phyloP scores from a whole-genome alignment of 2,329 filamentous ascomycete species.

The Nothophaeocryptopus gaeumannii region DNA sequence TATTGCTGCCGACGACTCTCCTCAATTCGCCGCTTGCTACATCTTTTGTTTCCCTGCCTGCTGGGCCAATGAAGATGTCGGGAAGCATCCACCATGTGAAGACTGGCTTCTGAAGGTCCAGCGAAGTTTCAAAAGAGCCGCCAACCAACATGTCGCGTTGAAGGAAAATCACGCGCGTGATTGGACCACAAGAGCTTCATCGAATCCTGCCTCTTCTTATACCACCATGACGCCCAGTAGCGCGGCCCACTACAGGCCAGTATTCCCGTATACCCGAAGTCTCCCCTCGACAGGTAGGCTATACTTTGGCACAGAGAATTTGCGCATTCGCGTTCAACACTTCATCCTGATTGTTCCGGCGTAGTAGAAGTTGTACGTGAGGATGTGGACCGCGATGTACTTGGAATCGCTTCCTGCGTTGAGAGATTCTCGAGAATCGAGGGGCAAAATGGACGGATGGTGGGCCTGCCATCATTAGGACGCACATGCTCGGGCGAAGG shows the following conservation, averaged over 20 bases:
- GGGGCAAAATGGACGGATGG: too few relatives aligned
- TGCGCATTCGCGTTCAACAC: not conserved
- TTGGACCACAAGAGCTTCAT: not conserved
- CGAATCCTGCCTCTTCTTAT: not conserved
- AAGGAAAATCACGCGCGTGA: not conserved
- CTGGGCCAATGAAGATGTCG: not conserved
- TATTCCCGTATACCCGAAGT: not conserved
- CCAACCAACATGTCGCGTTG: conserved; percentile 1
- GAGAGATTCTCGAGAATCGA: too few relatives aligned
- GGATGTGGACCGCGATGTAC: too few relatives aligned
- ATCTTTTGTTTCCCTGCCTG: too few relatives aligned
- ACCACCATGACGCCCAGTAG: not conserved
- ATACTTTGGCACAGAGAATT: conserved; percentile 3
- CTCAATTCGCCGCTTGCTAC: too few relatives aligned
- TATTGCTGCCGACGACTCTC: too few relatives aligned
- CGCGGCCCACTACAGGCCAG: conserved; percentile 3
- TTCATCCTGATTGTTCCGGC: not conserved
- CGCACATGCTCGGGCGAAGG: too few relatives aligned
- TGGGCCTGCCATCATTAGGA: too few relatives aligned
- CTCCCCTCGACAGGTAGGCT: not conserved
- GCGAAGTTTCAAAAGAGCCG: not conserved
- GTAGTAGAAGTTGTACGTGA: not conserved
- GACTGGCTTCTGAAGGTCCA: conserved; percentile 4
- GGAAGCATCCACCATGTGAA: conserved; percentile 9
- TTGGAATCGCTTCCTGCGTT: too few relatives aligned